Evolutionary conservation across 139 green algal species (phyloP).

Genomic region (Chlorella sorokiniana): DNA sequence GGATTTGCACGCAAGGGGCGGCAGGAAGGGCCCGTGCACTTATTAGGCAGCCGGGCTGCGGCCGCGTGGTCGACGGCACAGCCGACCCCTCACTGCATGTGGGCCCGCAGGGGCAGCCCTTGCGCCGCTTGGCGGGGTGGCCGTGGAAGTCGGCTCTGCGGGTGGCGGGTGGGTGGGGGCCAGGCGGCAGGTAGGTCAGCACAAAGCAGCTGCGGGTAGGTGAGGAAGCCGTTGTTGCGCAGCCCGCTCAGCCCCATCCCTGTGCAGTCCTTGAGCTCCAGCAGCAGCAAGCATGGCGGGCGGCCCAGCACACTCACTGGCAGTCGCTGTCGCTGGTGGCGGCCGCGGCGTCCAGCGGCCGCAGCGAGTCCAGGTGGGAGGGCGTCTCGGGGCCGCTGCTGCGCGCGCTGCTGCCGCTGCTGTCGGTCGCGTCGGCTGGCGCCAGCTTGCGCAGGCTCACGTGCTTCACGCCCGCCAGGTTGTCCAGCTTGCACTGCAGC

Average conservation of each 20-base stretch:
- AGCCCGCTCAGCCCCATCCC: no score
- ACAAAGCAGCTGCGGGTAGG: neutral
- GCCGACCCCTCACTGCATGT: neutral
- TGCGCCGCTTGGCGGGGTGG: conserved; percentile 31
- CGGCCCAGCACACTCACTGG: conserved; percentile 1
- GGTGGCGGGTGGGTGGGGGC: neutral
- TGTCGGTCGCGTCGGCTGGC: neutral
- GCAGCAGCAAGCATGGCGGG: neutral
- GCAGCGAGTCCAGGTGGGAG: neutral
- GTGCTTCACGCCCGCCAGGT: conserved; percentile 17
- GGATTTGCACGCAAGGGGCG: no score
- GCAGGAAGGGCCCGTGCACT: no score
- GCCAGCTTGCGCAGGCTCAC: neutral
- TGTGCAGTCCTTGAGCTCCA: no score
- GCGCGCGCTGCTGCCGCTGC: conserved; percentile 28
- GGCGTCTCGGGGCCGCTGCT: conserved; percentile 31
- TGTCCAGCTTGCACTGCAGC: conserved; percentile 55
- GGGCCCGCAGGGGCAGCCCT: conserved; percentile 30
- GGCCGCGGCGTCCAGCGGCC: neutral
- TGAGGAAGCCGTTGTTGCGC: no score
- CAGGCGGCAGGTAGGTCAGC: neutral
- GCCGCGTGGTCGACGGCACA: no score
- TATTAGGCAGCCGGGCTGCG: no score
- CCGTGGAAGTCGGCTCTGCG: conserved; percentile 19
- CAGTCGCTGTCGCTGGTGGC: conserved; percentile 28